These are phyloP conservation scores for Silene latifolia DNA, from an alignment of 148 eudicot species.

Conservation along the genomic window DNA sequence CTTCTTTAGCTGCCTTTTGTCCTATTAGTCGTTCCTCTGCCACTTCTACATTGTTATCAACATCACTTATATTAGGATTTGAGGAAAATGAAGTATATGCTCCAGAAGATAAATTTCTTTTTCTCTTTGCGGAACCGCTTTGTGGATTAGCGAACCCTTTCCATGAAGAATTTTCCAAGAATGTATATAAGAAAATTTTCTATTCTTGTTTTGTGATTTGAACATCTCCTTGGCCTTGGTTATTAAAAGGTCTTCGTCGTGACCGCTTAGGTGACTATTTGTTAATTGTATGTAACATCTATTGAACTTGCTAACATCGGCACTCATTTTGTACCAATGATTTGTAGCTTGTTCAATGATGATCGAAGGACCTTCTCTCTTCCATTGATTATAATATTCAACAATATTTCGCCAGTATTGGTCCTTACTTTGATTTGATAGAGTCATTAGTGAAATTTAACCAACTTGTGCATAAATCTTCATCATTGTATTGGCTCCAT, in stretches of 20 bases:
- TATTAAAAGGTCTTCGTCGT: conserved; percentile 2
- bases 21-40: not conserved
- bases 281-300: not conserved
- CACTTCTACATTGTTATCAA: too few relatives aligned
- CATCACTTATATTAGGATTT: too few relatives aligned
- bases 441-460: conserved; percentile 5
- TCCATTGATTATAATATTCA: not conserved
- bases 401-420: conserved; percentile 8
- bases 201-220: not conserved
- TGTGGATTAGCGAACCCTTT: not conserved
- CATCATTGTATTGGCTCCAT: conserved; percentile 5
- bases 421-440: not conserved
- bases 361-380: not conserved
- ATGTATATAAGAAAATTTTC: not conserved
- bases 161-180: conserved; percentile 15
- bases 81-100: too few relatives aligned
- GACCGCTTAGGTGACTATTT: not conserved
- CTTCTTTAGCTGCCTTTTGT: not conserved
- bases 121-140: not conserved
- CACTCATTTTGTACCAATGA: too few relatives aligned
- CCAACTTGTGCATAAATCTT: conserved; percentile 8
- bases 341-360: conserved; percentile 3
- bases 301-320: not conserved
- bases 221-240: not conserved
- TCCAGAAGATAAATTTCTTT: too few relatives aligned